Evolutionary conservation across 2,329 filamentous ascomycete genomes (phyloP), one percentile per base, ranked within the genome.

Genomic region (Aspergillus nomiae): DNA sequence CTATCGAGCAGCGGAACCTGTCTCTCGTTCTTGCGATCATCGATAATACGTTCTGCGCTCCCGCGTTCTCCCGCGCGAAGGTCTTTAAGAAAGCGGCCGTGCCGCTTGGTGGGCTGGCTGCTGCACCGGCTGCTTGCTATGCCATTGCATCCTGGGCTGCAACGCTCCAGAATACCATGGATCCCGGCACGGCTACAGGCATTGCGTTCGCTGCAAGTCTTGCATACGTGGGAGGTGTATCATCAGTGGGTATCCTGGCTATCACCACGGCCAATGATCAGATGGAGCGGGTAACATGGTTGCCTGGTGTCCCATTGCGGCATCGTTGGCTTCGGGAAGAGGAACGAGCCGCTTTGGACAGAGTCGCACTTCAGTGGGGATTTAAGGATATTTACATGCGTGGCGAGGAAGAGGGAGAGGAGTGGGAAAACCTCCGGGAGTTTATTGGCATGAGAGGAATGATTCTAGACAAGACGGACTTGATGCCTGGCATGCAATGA

Each of bases 261-360:
- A 82, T 96, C 63, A 89, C 92, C 30, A 97, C 94, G 38, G 85
- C 90, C 64, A 97, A 97, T 78, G 94, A 98, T 76, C 93, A 98
- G 78, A 97, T 97, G 92, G 89, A 90, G 72, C 88, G 95, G 24
- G 92, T 98, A 6, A 94, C 92, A 2, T 99, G 95, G 95, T 85
- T 90, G 10, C 87, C 88, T 0, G 95, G 95, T 12, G 90, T 92
- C 38, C 90, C 92, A 26, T 80, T 98, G 66, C 86, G 90, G 65
- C 86, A 92, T 71, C 86, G 95, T 16, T 98, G 94, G 91, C 77
- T 96, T 59, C 85, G 92, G 38, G 95, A 98, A 76, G 93, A 97
- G 67, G 94, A 99, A 82, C 85, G 95, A 28, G 91, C 89, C 4
- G 92, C 93, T 0, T 82, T 97, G 67, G 95, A 99, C 80, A 89